Evolutionary conservation across 257 asterid species (phyloP), one percentile per base, ranked within the genome.

Genomic region (Ocimum tenuiflorum): DNA sequence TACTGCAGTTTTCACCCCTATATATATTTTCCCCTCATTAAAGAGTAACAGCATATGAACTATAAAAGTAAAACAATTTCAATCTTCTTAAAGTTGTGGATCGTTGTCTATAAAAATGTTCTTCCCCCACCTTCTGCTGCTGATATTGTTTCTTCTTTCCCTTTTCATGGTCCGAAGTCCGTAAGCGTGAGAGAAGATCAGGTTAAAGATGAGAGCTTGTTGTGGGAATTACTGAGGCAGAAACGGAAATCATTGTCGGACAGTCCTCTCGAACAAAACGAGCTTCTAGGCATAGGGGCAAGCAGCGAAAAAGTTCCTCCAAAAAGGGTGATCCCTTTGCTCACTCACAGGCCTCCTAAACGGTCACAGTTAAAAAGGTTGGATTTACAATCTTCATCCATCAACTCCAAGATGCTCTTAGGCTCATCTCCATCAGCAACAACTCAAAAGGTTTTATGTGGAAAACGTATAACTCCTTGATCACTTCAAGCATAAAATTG

Each of bases 221-320:
- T 82, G 35, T 81, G 90, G 96, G 84, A 84, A 33, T 60, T 84
- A 8, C 88, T 84, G 53, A 76, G 78, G 60, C 82, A 69, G 74
- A 86, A 77, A 72, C 80, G 91, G 82, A 83, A 82, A 68, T 49
- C 75, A 51, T 77, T 17, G 18, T 70, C 85, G 31, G 76, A 71
- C 42, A 73, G 85, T 65, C 86, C 86, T 62, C 38, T 62, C 41
- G 85, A 79, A 59, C 65, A 82, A 20, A 73, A 68, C 22, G 76
- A 75, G 74, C 81, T 82, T 71, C 73, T 59, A 31, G 79, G 85
- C 75, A 71, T 67, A 39, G 81, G 31, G 71, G 66, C 67, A 31
- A 15, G 53, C 58, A 63, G 68, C 46, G 76, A 76, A 71, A 69
- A 73, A 35, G 77, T 64, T 57, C 75, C 31, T 38, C 56, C 75